Conservation (phyloP, 805 yeast species). For the Geotrichum ghanense region DNA sequence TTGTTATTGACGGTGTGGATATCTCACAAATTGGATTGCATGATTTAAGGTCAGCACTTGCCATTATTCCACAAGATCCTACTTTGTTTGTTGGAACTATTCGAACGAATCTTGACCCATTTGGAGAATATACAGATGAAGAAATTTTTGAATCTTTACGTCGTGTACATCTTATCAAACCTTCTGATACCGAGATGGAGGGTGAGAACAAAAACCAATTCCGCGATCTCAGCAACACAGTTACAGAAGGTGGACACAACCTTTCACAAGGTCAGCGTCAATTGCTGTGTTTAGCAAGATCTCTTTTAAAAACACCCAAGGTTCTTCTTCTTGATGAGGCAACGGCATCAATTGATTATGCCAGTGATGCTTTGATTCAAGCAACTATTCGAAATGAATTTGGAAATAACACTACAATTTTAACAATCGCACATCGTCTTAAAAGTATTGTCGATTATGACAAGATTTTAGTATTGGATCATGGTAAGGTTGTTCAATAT, state of each 20-base stretch:
- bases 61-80: constrained; percentile 79
- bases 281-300: constrained; percentile 72
- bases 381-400: constrained; percentile 65
- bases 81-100: constrained; percentile 63
- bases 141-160: constrained; percentile 51
- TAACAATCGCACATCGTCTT: constrained; percentile 83
- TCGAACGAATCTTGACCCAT: constrained; percentile 64
- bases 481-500: constrained; percentile 64
- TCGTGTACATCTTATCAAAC: constrained; percentile 46
- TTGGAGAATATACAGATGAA: constrained; percentile 44
- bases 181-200: constrained; percentile 1
- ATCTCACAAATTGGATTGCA: constrained; percentile 47
- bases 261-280: constrained; percentile 86
- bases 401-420: constrained; percentile 47
- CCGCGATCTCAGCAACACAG: constrained; percentile 39
- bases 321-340: constrained; percentile 78
- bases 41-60: constrained; percentile 50
- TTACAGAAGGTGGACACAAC: constrained; percentile 71
- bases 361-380: constrained; percentile 73
- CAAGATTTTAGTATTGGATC: constrained; percentile 69
- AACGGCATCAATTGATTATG: constrained; percentile 63
- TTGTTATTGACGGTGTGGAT: constrained; percentile 56
- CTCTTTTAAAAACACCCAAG: constrained; percentile 59
- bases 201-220: constrained; percentile 65
- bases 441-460: constrained; percentile 66